These are phyloP conservation scores for Aspergillus phoenicis DNA, from an alignment of 2,329 filamentous ascomycete species.

Conservation along the genomic window DNA sequence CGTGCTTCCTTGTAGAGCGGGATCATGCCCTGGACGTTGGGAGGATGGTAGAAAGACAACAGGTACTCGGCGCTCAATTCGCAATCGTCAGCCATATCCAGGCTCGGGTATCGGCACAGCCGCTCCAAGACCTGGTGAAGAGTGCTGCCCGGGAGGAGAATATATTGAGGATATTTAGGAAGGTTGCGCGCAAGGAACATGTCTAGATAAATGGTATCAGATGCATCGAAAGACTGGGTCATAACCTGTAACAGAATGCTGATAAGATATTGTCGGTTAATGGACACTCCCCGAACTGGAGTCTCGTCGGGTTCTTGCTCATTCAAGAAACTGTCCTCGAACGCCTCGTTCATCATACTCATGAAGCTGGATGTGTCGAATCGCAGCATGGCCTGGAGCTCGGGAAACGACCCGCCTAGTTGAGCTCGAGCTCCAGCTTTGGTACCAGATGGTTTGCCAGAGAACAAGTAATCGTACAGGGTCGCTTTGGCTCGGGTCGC, in stretches of 20 bases:
- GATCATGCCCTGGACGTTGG: conserved; percentile 75
- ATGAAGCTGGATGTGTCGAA: conserved; percentile 92
- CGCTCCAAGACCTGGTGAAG: conserved; percentile 78
- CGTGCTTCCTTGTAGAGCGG: conserved; percentile 75
- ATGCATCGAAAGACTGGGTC: conserved; percentile 71
- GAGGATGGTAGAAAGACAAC: conserved; percentile 87
- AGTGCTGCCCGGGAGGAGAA: conserved; percentile 83
- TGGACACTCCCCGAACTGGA: conserved; percentile 58
- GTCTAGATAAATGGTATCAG: conserved; percentile 91
- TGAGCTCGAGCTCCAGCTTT: conserved; percentile 34
- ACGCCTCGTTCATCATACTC: conserved; percentile 94
- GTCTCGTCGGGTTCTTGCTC: conserved; percentile 69
- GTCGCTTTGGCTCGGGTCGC: conserved; percentile 79
- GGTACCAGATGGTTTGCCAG: conserved; percentile 59
- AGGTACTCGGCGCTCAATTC: conserved; percentile 97
- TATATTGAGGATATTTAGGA: conserved; percentile 94
- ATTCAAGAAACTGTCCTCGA: conserved; percentile 92
- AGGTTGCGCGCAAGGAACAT: conserved; percentile 98
- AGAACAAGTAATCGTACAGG: conserved; percentile 92
- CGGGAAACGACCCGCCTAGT: conserved; percentile 78
- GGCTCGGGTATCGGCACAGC: conserved; percentile 79
- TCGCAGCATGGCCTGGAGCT: conserved; percentile 78
- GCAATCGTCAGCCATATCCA: conserved; percentile 84
- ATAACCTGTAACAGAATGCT: conserved; percentile 91
- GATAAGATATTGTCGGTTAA: conserved; percentile 90